Conservation (phyloP, 768 basidiomycete genomes). For the Boletus pseudo-olivaceus region DNA sequence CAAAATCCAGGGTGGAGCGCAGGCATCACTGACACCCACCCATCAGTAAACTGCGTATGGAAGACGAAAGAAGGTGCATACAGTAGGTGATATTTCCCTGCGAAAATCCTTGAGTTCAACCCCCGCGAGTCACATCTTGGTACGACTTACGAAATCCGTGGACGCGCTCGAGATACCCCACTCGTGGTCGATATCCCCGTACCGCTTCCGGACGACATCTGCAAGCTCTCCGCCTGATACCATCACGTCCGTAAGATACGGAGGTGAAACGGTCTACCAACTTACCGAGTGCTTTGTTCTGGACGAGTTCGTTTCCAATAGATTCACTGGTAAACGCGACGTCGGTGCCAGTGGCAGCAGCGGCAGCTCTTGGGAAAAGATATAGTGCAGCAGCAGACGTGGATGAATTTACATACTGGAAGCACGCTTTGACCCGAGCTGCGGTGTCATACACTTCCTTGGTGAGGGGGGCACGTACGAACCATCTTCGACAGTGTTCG, state of each 20-base stretch:
- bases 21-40: slow-evolving; percentile 46
- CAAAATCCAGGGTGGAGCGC: slow-evolving; percentile 69
- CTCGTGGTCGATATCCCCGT: slow-evolving; percentile 59
- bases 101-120: neutral
- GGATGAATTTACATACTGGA: slow-evolving; percentile 47
- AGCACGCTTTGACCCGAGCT: slow-evolving; percentile 65
- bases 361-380: slow-evolving; percentile 52
- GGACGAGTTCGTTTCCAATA: slow-evolving; percentile 54
- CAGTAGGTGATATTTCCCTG: slow-evolving; percentile 66
- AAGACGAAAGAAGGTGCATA: slow-evolving; percentile 23
- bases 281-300: slow-evolving; percentile 62
- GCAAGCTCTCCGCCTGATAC: slow-evolving; percentile 60
- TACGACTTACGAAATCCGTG: slow-evolving; percentile 71
- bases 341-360: slow-evolving; percentile 61
- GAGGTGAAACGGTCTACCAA: neutral
- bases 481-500: slow-evolving; percentile 44
- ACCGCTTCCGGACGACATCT: slow-evolving; percentile 55
- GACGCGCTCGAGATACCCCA: slow-evolving; percentile 70
- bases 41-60: neutral
- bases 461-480: slow-evolving; percentile 67
- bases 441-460: slow-evolving; percentile 56
- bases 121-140: neutral
- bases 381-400: neutral
- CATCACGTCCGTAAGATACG: neutral
- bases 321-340: slow-evolving; percentile 38